Evolutionary conservation across 305 asterid species (phyloP).

Genomic region (Rubia tinctorum): DNA sequence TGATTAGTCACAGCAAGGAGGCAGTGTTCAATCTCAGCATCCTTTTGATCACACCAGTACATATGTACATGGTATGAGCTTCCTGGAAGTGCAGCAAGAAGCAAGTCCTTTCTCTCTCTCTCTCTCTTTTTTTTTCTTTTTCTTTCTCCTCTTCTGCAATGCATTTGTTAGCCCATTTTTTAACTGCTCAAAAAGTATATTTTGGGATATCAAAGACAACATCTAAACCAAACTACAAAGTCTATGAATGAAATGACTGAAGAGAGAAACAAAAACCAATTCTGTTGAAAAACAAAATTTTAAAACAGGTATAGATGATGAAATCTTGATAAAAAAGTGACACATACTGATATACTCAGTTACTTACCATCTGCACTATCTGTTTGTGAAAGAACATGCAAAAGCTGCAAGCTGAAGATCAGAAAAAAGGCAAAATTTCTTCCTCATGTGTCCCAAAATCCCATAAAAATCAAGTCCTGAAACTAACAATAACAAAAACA

Average conservation of each 20-base stretch:
- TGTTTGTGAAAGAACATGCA: slow-evolving; percentile 35
- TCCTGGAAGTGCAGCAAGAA: no score
- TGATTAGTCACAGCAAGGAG: no score
- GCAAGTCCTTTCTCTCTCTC: no score
- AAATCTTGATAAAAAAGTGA: background rate
- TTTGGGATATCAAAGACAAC: background rate
- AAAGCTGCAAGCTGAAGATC: slow-evolving; percentile 36
- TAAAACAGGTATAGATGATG: background rate
- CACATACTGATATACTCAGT: no score
- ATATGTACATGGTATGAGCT: no score
- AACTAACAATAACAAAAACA: background rate
- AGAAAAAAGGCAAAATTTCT: slow-evolving; percentile 29
- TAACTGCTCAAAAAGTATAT: background rate
- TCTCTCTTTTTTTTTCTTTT: no score
- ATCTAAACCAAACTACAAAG: background rate
- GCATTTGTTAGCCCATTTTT: background rate
- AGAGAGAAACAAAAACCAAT: background rate
- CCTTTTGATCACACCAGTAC: no score
- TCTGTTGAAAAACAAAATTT: background rate
- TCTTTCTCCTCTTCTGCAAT: no score
- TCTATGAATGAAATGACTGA: background rate
- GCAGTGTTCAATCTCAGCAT: no score
- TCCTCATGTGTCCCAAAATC: slow-evolving; percentile 37
- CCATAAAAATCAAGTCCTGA: slow-evolving; percentile 1
- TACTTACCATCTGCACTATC: slow-evolving; percentile 51